Conservation (phyloP, 305 asterid species). For the Fraxinus xanthoxyloides region DNA sequence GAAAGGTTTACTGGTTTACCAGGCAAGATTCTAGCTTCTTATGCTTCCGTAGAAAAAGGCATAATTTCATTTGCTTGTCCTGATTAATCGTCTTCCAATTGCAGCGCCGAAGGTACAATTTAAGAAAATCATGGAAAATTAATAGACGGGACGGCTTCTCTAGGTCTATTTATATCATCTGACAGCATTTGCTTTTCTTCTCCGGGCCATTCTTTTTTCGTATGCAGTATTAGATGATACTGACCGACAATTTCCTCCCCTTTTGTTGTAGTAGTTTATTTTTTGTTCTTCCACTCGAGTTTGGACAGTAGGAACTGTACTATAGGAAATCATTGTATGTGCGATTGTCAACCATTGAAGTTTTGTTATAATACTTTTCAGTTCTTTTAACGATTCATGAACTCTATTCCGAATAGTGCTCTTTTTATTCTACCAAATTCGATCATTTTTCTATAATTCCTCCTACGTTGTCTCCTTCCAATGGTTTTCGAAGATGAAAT, state of each 20-base stretch:
- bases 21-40: conserved; percentile 35
- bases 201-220: neutral
- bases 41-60: neutral
- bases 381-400: neutral
- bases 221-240: neutral
- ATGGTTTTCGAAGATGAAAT: neutral
- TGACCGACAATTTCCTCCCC: neutral
- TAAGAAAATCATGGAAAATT: conserved; percentile 47
- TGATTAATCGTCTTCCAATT: conserved; percentile 16
- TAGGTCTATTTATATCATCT: neutral
- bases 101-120: conserved; percentile 91
- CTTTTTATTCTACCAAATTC: neutral
- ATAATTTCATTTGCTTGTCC: conserved; percentile 9
- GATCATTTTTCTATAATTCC: too few relatives aligned
- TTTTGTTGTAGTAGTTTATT: conserved; percentile 4
- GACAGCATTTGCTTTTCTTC: neutral
- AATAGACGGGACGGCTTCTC: conserved; percentile 19
- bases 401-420: neutral
- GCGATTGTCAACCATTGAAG: neutral
- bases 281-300: conserved; percentile 6
- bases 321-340: neutral
- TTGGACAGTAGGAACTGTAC: conserved; percentile 4
- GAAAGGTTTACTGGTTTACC: conserved; percentile 90
- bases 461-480: neutral
- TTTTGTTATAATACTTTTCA: neutral